Conservation (phyloP, 2,329 filamentous ascomycete genomes). For the Graphiopsis chlorocephala region DNA sequence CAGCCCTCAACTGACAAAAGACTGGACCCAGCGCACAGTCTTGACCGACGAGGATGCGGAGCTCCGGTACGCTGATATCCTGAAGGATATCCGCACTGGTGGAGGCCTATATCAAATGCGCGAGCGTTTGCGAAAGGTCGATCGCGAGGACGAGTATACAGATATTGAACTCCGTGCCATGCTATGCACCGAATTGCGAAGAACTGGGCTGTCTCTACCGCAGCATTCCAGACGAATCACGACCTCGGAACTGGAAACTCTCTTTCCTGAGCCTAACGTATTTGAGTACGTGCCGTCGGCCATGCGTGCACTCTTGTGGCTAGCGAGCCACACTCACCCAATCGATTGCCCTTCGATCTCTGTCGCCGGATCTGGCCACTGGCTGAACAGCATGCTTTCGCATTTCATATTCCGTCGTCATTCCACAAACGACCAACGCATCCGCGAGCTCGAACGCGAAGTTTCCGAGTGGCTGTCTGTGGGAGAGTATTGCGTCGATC, state of each 20-base stretch:
- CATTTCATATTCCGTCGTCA: slow-evolving; percentile 52
- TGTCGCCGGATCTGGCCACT: slow-evolving; percentile 50
- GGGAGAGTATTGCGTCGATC: slow-evolving; percentile 51
- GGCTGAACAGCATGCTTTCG: slow-evolving; percentile 48
- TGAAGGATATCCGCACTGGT: neutral
- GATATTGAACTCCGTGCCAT: neutral
- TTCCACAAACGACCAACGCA: slow-evolving; percentile 42
- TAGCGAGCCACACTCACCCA: slow-evolving; percentile 53
- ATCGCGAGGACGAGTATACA: neutral
- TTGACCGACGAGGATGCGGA: neutral
- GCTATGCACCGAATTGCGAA: neutral
- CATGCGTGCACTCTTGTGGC: slow-evolving; percentile 47
- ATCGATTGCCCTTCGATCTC: slow-evolving; percentile 50
- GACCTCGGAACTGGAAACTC: neutral
- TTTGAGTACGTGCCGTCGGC: slow-evolving; percentile 26
- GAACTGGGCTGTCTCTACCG: neutral
- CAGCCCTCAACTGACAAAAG: neutral
- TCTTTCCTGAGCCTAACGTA: neutral
- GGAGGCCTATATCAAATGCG: neutral
- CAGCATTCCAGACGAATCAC: neutral
- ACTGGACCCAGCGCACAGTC: neutral
- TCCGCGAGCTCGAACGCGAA: slow-evolving; percentile 46
- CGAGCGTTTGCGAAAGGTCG: neutral
- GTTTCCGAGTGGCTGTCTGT: slow-evolving; percentile 51
- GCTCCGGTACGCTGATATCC: neutral